Evolutionary conservation across 2,329 filamentous ascomycete genomes (phyloP), one percentile per base, ranked within the genome.

Genomic region (Myriosclerotinia curreyana): DNA sequence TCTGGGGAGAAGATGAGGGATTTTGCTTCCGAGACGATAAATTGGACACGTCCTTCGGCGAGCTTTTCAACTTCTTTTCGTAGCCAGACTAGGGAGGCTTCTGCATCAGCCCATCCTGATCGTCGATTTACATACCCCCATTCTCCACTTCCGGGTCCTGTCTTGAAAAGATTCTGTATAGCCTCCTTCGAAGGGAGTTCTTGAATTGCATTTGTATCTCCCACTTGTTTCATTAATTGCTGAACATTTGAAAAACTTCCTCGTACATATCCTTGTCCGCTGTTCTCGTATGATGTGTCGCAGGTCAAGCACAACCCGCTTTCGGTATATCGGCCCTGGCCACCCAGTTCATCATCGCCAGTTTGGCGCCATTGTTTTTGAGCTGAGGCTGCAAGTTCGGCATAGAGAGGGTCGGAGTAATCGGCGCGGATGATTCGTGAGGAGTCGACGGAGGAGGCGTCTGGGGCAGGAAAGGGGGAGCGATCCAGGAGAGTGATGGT

Each of bases 81-180:
- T 20, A 90, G 75, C 81, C 84, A 90, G 52, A 79, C 75, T 86
- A 94, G 90, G 17, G 82, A 84, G 53, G 81, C 83, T 67, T 87
- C 87, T 0, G 91, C 91, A 73, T 96, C 83, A 2, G 89, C 91
- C 92, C 92, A 96, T 7, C 92, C 92, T 48, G 87, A 89, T 36
- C 82, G 80, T 61, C 81, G 81, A 75, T 96, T 96, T 62, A 90
- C 76, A 75, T 93, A 96, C 28, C 88, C 91, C 68, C 81, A 86
- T 67, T 81, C 82, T 17, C 86, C 90, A 38, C 81, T 81, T 65
- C 77, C 76, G 50, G 81, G 83, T 9, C 80, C 78, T 0, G 80
- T 83, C 14, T 79, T 78, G 38, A 83, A 73, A 8, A 74, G 76
- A 5, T 73, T 72, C 48, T 76, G 76, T 61, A 88, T 79, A 28